Evolutionary conservation across 2,329 filamentous ascomycete species (phyloP).

Genomic region (Microascus cirrosus): DNA sequence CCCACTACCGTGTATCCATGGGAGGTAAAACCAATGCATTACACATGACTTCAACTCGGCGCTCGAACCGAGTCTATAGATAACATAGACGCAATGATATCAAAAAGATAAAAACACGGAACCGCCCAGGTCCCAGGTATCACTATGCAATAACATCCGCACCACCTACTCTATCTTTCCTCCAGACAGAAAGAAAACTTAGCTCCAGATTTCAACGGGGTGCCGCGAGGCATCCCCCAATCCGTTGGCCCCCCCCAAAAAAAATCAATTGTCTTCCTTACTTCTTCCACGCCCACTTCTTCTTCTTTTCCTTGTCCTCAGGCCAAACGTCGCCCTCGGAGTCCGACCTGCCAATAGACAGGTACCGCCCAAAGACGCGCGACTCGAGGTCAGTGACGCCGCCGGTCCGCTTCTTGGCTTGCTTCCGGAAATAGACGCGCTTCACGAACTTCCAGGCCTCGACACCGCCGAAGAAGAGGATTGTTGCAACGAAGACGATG

Average conservation of each 20-base stretch:
- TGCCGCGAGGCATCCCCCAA: not conserved
- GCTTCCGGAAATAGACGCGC: constrained; percentile 35
- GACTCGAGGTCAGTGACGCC: constrained; percentile 15
- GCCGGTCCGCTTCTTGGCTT: constrained; percentile 10
- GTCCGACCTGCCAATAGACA: constrained; percentile 10
- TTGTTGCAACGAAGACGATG: constrained; percentile 49
- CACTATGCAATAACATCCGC: not conserved
- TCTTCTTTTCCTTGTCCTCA: constrained; percentile 7
- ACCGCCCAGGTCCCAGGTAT: not conserved
- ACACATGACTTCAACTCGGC: not conserved
- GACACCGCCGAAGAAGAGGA: constrained; percentile 52
- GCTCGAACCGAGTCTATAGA: not conserved
- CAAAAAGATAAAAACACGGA: not conserved
- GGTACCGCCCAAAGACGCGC: constrained; percentile 20
- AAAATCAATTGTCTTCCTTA: not conserved
- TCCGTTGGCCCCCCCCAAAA: not conserved
- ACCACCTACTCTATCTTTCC: not conserved
- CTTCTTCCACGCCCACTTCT: not conserved
- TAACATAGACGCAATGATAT: not conserved
- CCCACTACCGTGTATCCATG: not conserved
- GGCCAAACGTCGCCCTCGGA: constrained; percentile 6
- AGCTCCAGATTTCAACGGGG: not conserved
- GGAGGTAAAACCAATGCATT: not conserved
- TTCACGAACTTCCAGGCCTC: constrained; percentile 61
- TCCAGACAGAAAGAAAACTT: too few relatives aligned